Percentiles rank a stretch among this genome's conserved stretches.
phyloP scores from a whole-genome alignment of 768 basidiomycete genomes.

The Amanita rubescens region DNA sequence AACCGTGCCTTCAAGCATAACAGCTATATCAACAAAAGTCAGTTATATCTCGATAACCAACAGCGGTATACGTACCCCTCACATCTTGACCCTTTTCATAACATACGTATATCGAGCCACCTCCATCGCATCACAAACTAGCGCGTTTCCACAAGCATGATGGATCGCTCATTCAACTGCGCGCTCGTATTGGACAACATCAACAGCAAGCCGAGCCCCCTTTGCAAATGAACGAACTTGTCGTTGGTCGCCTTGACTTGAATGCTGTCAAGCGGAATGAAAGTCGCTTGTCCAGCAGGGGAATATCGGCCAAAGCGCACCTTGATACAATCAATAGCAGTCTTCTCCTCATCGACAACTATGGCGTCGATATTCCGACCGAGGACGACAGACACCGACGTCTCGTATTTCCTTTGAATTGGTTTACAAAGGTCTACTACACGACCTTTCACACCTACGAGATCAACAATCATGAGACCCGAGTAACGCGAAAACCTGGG shows the following conservation, averaged over 20 bases:
- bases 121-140: constrained; percentile 95
- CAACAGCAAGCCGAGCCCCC: constrained; percentile 78
- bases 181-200: constrained; percentile 77
- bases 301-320: constrained; percentile 27
- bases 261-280: constrained; percentile 95
- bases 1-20: constrained; percentile 92
- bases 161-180: constrained; percentile 91
- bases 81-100: constrained; percentile 96
- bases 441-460: constrained; percentile 83
- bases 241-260: constrained; percentile 91
- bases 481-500: not conserved
- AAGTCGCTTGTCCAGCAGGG: constrained; percentile 87
- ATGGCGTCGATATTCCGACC: constrained; percentile 94
- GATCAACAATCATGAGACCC: not conserved
- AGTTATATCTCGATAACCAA: not conserved
- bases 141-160: constrained; percentile 90
- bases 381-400: constrained; percentile 84
- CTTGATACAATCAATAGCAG: constrained; percentile 96
- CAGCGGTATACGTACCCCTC: constrained; percentile 59
- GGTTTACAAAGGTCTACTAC: constrained; percentile 94
- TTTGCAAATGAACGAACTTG: constrained; percentile 90
- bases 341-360: constrained; percentile 95
- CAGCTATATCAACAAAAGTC: constrained; percentile 45
- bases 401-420: constrained; percentile 85
- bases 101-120: constrained; percentile 82